Conservation (phyloP, 2,329 filamentous ascomycete genomes). For the Monosporascus sp. region DNA sequence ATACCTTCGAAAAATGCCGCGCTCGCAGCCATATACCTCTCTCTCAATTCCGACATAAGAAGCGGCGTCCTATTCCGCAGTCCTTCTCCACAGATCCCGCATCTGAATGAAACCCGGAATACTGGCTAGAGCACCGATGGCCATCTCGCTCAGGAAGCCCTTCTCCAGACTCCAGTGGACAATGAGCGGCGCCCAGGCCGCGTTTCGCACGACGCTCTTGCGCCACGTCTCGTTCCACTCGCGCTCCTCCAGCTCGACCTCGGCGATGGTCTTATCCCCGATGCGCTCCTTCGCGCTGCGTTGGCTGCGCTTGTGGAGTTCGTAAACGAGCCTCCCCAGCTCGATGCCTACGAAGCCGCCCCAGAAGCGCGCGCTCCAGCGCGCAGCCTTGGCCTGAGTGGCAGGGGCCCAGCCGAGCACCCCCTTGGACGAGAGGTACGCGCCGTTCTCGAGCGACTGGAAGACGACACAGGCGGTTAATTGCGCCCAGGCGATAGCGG, state of each 20-base stretch:
- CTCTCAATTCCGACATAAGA: too few relatives aligned
- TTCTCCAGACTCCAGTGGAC: slow-evolving; percentile 74
- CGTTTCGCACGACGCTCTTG: slow-evolving; percentile 62
- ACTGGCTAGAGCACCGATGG: slow-evolving; percentile 54
- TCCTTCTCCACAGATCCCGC: slow-evolving; percentile 26
- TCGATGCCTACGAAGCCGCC: slow-evolving; percentile 72
- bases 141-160: slow-evolving; percentile 55
- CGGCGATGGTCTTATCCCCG: slow-evolving; percentile 34
- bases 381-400: slow-evolving; percentile 55
- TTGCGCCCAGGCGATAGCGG: slow-evolving; percentile 59
- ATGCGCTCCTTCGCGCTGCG: slow-evolving; percentile 32
- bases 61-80: slow-evolving; percentile 17
- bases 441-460: slow-evolving; percentile 78
- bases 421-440: slow-evolving; percentile 69
- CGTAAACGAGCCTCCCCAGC: slow-evolving; percentile 57
- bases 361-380: slow-evolving; percentile 79
- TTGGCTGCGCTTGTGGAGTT: slow-evolving; percentile 34
- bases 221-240: slow-evolving; percentile 52
- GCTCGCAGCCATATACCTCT: too few relatives aligned
- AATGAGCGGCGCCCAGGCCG: slow-evolving; percentile 76
- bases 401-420: slow-evolving; percentile 56
- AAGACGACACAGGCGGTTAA: slow-evolving; percentile 63
- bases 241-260: slow-evolving; percentile 25
- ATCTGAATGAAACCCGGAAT: slow-evolving; percentile 27
- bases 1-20: neutral